These are phyloP conservation scores for Penicillium pancosmium DNA, from an alignment of 495 filamentous ascomycete species.

Conservation along the genomic window DNA sequence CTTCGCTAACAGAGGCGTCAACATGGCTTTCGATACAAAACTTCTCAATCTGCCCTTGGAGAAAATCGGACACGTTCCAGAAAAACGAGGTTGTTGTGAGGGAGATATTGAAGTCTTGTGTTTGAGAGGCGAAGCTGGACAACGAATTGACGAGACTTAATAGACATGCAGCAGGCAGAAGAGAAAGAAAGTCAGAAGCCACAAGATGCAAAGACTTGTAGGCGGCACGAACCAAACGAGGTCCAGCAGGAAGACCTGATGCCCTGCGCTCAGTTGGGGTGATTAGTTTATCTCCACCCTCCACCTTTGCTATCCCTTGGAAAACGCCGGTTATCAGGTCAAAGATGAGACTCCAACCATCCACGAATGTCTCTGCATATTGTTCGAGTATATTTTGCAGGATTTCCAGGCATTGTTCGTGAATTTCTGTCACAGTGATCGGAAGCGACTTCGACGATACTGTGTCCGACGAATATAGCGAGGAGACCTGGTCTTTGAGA, in stretches of 20 bases:
- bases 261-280: slow-evolving; percentile 25
- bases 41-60: slow-evolving; percentile 53
- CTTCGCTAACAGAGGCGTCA: slow-evolving; percentile 43
- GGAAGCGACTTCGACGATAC: slow-evolving; percentile 34
- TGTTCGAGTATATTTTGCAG: slow-evolving; percentile 83
- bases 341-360: slow-evolving; percentile 85
- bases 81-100: slow-evolving; percentile 93
- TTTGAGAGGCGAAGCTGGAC: slow-evolving; percentile 81
- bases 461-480: slow-evolving; percentile 46
- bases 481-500: slow-evolving; percentile 57
- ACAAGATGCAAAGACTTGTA: slow-evolving; percentile 90
- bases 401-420: slow-evolving; percentile 78
- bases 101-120: slow-evolving; percentile 92
- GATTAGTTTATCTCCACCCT: slow-evolving; percentile 20
- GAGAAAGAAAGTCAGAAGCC: slow-evolving; percentile 87
- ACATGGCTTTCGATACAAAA: slow-evolving; percentile 50
- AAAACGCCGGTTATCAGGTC: slow-evolving; percentile 86
- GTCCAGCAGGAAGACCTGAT: slow-evolving; percentile 57
- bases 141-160: slow-evolving; percentile 85
- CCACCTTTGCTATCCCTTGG: slow-evolving; percentile 39
- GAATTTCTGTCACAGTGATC: slow-evolving; percentile 73
- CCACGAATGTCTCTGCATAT: slow-evolving; percentile 78
- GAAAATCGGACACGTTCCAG: slow-evolving; percentile 90
- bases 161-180: slow-evolving; percentile 76
- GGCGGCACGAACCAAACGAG: slow-evolving; percentile 76